These are phyloP conservation scores for Mycena leptocephala DNA, from an alignment of 768 basidiomycete genomes.

Conservation along the genomic window DNA sequence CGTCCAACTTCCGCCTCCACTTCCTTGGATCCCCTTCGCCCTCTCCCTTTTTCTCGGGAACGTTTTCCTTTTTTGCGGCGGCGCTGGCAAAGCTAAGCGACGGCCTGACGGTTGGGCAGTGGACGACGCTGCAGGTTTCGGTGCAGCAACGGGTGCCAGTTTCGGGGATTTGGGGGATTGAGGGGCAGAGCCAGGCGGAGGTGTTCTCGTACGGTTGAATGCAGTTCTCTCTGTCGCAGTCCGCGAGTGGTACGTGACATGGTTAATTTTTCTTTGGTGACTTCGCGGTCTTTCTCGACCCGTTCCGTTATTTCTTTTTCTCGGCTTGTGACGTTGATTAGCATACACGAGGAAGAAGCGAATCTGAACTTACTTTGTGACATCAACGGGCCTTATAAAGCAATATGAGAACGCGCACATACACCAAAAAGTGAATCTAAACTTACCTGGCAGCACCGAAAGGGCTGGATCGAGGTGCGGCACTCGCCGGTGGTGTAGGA, in stretches of 20 bases:
- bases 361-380: slow-evolving; percentile 62
- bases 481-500: slow-evolving; percentile 56
- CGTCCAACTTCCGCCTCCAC: slow-evolving; percentile 25
- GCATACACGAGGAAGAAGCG: slow-evolving; percentile 45
- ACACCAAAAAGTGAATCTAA: slow-evolving; percentile 7
- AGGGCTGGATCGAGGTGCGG: slow-evolving; percentile 74
- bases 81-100: slow-evolving; percentile 89
- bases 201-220: slow-evolving; percentile 49
- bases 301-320: slow-evolving; percentile 86
- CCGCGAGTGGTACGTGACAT: slow-evolving; percentile 71
- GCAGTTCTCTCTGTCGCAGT: slow-evolving; percentile 64
- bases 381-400: background rate
- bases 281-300: slow-evolving; percentile 78
- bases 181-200: slow-evolving; percentile 44
- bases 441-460: slow-evolving; percentile 90
- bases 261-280: slow-evolving; percentile 65
- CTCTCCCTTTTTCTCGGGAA: slow-evolving; percentile 30
- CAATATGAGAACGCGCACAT: slow-evolving; percentile 44
- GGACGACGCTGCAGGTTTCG: slow-evolving; percentile 50
- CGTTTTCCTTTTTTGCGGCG: slow-evolving; percentile 68
- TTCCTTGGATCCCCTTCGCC: slow-evolving; percentile 20
- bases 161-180: slow-evolving; percentile 48
- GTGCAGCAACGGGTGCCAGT: slow-evolving; percentile 41
- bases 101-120: slow-evolving; percentile 74
- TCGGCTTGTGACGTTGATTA: slow-evolving; percentile 85